Evolutionary conservation across 2,329 filamentous ascomycete species (phyloP).

Genomic region (Fusarium brevicatenulatum): DNA sequence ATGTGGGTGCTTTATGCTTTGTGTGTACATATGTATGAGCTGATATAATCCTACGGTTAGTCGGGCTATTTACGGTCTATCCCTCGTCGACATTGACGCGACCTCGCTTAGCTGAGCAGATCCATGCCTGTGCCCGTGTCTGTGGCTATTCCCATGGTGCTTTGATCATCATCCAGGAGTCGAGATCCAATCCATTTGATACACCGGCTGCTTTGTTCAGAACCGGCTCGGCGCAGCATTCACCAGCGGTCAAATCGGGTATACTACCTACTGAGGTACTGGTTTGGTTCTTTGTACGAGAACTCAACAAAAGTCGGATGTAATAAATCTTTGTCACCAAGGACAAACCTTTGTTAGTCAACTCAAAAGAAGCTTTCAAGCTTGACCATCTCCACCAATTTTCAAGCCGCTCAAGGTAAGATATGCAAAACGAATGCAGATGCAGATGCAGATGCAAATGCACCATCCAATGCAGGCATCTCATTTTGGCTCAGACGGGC

Average conservation of each 20-base stretch:
- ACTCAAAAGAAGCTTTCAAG: constrained; percentile 21
- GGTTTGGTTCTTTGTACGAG: not conserved
- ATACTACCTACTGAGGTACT: not conserved
- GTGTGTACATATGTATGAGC: not conserved
- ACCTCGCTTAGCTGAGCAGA: constrained; percentile 13
- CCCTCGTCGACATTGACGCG: not conserved
- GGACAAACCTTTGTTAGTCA: not conserved
- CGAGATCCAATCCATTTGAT: constrained; percentile 11
- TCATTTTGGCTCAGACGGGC: constrained; percentile 17
- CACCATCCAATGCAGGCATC: constrained; percentile 3
- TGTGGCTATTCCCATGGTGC: not conserved
- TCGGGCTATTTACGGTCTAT: not conserved
- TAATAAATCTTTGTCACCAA: constrained; percentile 3
- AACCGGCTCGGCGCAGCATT: constrained; percentile 13
- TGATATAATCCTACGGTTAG: not conserved
- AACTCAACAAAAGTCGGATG: not conserved
- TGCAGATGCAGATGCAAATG: not conserved
- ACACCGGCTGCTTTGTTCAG: constrained; percentile 12
- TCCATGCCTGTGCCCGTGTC: constrained; percentile 1
- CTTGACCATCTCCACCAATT: constrained; percentile 19
- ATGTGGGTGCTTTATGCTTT: not conserved
- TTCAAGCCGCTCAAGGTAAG: constrained; percentile 1
- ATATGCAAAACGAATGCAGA: constrained; percentile 7
- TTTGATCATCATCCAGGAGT: constrained; percentile 22
- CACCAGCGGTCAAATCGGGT: not conserved